phyloP scores from a whole-genome alignment of 257 asterid genomes.

The Solanum arcanum region DNA sequence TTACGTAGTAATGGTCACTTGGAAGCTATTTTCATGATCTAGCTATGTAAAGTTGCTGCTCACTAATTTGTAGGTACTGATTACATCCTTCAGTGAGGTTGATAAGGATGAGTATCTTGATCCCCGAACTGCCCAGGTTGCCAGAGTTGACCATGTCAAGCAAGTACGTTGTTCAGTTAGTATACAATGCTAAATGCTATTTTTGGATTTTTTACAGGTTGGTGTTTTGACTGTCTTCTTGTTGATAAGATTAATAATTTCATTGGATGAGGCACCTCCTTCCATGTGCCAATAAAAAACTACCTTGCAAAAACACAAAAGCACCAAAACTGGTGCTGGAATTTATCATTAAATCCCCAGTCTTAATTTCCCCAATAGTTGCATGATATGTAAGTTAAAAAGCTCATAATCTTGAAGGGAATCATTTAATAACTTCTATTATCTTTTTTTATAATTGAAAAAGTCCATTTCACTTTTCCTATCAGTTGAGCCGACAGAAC shows the following conservation, averaged over 20 bases:
- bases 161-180: constrained; percentile 40
- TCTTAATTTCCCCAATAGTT: neutral
- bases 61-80: constrained; percentile 47
- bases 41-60: neutral
- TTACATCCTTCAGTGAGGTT: constrained; percentile 68
- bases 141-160: constrained; percentile 77
- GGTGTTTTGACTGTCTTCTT: neutral
- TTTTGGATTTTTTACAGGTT: neutral
- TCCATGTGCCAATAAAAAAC: neutral
- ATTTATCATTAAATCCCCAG: neutral
- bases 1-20: neutral
- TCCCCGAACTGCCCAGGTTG: constrained; percentile 92
- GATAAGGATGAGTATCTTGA: constrained; percentile 73
- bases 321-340: neutral
- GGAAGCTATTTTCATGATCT: neutral
- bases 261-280: neutral
- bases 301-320: neutral
- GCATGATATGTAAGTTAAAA: neutral
- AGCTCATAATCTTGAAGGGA: neutral
- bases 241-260: neutral
- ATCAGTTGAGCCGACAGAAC: neutral
- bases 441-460: neutral
- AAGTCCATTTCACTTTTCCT: neutral
- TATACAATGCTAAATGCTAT: neutral
- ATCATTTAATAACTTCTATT: neutral